Conservation (phyloP, 148 eudicot species). For the Rhododendron ferrugineum region DNA sequence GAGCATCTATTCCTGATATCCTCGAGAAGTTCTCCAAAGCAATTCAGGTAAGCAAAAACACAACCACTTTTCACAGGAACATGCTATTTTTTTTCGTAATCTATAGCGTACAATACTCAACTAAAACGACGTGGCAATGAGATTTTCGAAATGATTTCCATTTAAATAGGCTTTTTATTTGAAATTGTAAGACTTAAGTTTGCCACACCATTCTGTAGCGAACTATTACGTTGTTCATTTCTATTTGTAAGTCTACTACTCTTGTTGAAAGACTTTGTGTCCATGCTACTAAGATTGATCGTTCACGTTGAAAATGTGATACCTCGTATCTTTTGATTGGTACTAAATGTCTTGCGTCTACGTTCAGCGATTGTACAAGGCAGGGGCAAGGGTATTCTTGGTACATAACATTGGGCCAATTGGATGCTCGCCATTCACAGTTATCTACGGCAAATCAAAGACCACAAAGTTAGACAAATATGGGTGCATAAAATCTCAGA, state of each 20-base stretch:
- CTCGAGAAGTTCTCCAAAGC: background rate
- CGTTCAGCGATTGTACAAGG: background rate
- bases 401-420: constrained; percentile 1
- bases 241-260: background rate
- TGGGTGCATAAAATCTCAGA: background rate
- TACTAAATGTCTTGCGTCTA: background rate
- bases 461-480: background rate
- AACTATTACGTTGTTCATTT: background rate
- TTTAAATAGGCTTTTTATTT: background rate
- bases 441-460: background rate
- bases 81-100: too few relatives aligned
- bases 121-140: too few relatives aligned
- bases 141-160: background rate
- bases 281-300: too few relatives aligned
- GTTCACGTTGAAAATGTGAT: too few relatives aligned
- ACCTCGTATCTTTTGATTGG: background rate
- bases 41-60: background rate
- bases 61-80: background rate
- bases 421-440: background rate
- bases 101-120: too few relatives aligned
- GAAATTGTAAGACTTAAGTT: background rate
- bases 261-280: too few relatives aligned
- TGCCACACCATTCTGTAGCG: background rate
- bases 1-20: background rate
- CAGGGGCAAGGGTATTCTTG: constrained; percentile 9